These are phyloP conservation scores for Nitzschia palea DNA, from an alignment of 108 stramenopile genomes.

Conservation along the genomic window DNA sequence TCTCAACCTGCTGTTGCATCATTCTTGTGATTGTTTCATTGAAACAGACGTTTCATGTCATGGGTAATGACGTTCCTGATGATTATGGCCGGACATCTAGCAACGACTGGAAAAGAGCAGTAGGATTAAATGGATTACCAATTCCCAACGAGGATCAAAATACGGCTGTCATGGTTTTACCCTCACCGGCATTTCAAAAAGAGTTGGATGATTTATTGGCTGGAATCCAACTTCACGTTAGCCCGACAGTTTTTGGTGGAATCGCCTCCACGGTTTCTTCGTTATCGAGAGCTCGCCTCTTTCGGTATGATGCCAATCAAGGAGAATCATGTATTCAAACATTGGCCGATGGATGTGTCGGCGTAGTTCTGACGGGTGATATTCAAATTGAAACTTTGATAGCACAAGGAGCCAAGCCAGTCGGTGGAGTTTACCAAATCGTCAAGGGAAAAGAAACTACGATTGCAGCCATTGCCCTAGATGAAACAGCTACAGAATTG, in stretches of 20 bases:
- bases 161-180: constrained; percentile 63
- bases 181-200: constrained; percentile 73
- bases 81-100: constrained; percentile 36
- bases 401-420: constrained; percentile 83
- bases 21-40: neutral
- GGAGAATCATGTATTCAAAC: constrained; percentile 31
- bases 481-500: constrained; percentile 66
- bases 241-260: constrained; percentile 56
- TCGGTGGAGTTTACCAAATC: constrained; percentile 81
- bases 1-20: neutral
- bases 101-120: constrained; percentile 38
- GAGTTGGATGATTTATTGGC: constrained; percentile 66
- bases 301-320: constrained; percentile 49
- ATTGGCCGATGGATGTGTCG: constrained; percentile 76
- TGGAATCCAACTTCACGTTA: constrained; percentile 35
- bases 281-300: constrained; percentile 65
- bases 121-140: constrained; percentile 39
- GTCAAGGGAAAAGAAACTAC: constrained; percentile 60
- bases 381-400: constrained; percentile 66
- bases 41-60: constrained; percentile 55
- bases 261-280: constrained; percentile 80
- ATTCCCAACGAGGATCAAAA: constrained; percentile 25
- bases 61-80: constrained; percentile 66
- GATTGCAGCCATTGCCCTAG: constrained; percentile 72
- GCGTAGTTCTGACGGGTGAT: constrained; percentile 70